A percentile compares a stretch with the other conserved stretches of the same genome.
These are phyloP conservation scores for Sporothrix humicola DNA, from an alignment of 2,329 filamentous ascomycete species.

Conservation along the genomic window DNA sequence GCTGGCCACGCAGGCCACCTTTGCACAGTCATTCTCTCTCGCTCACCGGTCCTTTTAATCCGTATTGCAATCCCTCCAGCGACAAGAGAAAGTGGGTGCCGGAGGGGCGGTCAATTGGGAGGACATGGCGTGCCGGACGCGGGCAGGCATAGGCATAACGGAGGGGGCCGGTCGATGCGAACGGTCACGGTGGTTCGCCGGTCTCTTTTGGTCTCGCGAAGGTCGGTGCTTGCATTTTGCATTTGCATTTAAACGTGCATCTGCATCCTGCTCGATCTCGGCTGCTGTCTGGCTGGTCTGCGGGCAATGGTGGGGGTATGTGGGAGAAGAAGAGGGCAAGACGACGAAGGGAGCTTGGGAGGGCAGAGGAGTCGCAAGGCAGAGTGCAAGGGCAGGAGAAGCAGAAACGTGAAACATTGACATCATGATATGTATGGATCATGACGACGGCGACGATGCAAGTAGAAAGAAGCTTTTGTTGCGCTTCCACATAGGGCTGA, in stretches of 20 bases:
- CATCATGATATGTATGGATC: neutral
- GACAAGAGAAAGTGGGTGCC: neutral
- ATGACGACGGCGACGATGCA: conserved; percentile 10
- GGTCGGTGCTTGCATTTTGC: conserved; percentile 4
- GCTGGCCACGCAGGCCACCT: neutral
- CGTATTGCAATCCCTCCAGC: neutral
- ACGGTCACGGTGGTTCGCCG: conserved; percentile 17
- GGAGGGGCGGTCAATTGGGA: conserved; percentile 15
- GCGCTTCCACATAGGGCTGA: conserved; percentile 18
- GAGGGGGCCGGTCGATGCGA: conserved; percentile 9
- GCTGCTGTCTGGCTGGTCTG: conserved; percentile 2
- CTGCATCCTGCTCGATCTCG: conserved; percentile 16
- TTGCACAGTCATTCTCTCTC: neutral
- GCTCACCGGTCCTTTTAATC: conserved; percentile 1
- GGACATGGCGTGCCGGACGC: conserved; percentile 13
- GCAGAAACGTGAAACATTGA: neutral
- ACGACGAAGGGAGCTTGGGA: neutral
- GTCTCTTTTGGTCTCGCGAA: neutral
- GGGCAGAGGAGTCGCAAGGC: neutral
- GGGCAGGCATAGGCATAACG: neutral
- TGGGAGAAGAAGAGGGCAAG: neutral
- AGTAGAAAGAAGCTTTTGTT: neutral
- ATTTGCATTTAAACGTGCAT: neutral
- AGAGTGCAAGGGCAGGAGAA: neutral
- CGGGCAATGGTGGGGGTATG: conserved; percentile 2